Conservation (phyloP, 225 moss, liverwort and hornwort genomes). For the Polytrichum formosum region DNA sequence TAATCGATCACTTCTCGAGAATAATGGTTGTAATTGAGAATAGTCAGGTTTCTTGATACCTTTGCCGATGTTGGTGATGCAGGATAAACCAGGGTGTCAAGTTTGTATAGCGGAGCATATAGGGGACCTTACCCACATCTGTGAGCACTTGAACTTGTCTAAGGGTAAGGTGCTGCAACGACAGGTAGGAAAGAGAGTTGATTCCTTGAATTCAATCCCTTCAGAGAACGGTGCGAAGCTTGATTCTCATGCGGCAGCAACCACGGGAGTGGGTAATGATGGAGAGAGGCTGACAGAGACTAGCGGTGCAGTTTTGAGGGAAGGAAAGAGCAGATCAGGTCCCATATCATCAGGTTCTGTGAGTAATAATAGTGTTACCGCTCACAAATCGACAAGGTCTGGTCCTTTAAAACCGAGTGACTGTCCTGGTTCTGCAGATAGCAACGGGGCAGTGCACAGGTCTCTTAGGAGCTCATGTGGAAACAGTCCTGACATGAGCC, state of each 20-base stretch:
- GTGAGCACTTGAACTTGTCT: constrained; percentile 9
- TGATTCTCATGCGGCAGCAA: constrained; percentile 1
- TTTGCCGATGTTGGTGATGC: constrained; percentile 8
- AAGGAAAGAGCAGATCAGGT: constrained; percentile 51
- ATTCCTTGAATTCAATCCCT: constrained; percentile 10
- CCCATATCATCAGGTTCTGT: constrained; percentile 17
- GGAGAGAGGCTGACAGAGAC: constrained; percentile 64
- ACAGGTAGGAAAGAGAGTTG: constrained; percentile 21
- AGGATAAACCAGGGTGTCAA: constrained; percentile 25
- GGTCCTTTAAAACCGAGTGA: constrained; percentile 14
- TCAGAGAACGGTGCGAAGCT: no score
- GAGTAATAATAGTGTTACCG: not conserved
- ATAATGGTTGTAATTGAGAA: no score
- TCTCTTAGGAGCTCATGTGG: constrained; percentile 15
- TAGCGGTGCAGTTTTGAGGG: constrained; percentile 73
- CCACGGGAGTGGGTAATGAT: not conserved
- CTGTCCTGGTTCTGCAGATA: not conserved
- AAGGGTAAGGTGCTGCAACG: constrained; percentile 5
- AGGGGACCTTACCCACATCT: constrained; percentile 9
- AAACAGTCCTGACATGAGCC: constrained; percentile 36
- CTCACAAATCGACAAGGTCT: constrained; percentile 19
- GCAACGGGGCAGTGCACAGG: constrained; percentile 6
- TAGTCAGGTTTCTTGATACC: not conserved
- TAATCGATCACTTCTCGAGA: no score
- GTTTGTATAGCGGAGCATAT: constrained; percentile 14